phyloP scores from a whole-genome alignment of 2,329 filamentous ascomycete genomes.

The Thyridium curvatum region DNA sequence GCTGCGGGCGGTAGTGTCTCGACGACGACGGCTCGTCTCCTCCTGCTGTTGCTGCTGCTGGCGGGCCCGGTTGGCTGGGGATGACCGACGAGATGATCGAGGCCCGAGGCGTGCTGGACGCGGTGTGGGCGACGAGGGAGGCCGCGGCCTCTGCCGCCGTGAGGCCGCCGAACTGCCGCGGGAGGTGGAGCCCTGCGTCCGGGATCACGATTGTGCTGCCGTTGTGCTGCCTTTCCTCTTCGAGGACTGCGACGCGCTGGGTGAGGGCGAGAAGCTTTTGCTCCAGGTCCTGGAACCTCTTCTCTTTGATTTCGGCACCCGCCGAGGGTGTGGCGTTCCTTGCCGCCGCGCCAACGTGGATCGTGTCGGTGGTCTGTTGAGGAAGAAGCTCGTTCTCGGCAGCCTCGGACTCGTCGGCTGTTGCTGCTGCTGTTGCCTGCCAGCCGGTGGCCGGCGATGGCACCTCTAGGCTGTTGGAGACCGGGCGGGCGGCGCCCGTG shows the following conservation, averaged over 20 bases:
- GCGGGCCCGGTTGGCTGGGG: background rate
- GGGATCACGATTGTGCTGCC: background rate
- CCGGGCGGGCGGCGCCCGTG: background rate
- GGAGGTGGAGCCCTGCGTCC: background rate
- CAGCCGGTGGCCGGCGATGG: background rate
- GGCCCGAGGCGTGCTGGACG: background rate
- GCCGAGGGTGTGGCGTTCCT: background rate
- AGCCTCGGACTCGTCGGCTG: background rate
- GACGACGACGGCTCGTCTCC: background rate
- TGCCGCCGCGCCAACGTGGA: background rate
- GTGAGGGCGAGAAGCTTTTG: conserved; percentile 2
- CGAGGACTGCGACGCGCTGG: background rate
- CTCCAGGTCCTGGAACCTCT: background rate
- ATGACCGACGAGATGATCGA: background rate
- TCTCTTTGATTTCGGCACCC: background rate
- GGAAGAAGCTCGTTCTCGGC: background rate
- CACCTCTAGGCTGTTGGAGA: background rate
- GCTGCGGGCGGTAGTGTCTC: background rate
- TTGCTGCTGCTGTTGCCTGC: background rate
- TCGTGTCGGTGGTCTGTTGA: background rate
- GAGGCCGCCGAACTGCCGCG: background rate
- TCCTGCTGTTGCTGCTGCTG: background rate
- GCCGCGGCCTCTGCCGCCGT: background rate
- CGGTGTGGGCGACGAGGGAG: background rate
- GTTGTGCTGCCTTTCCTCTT: background rate